A percentile compares a stretch with the other conserved stretches of the same genome.
These are phyloP conservation scores for Mariannaea sp. DNA, from an alignment of 2,329 filamentous ascomycete genomes.

Conservation along the genomic window DNA sequence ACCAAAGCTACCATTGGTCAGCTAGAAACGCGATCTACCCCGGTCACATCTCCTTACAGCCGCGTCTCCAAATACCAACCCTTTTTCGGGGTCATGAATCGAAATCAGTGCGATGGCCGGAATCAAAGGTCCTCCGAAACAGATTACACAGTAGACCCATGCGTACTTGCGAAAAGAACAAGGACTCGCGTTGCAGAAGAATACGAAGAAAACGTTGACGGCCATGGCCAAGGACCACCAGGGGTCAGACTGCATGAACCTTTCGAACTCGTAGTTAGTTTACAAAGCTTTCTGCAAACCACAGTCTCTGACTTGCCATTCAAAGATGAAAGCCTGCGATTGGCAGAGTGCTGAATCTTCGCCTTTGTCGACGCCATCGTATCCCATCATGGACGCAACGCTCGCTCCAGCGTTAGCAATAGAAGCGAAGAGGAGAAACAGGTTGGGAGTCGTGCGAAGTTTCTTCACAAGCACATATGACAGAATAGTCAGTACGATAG, in stretches of 20 bases:
- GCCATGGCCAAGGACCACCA: slow-evolving; percentile 84
- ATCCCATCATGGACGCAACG: slow-evolving; percentile 71
- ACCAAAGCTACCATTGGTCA: slow-evolving; percentile 57
- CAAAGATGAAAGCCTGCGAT: slow-evolving; percentile 63
- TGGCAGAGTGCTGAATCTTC: slow-evolving; percentile 63
- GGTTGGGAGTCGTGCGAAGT: slow-evolving; percentile 61
- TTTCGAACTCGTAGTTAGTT: slow-evolving; percentile 41
- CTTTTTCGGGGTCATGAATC: slow-evolving; percentile 47
- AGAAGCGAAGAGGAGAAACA: slow-evolving; percentile 49
- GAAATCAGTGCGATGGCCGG: slow-evolving; percentile 70
- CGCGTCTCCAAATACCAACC: slow-evolving; percentile 59
- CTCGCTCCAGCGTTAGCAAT: slow-evolving; percentile 57
- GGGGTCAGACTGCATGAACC: slow-evolving; percentile 77
- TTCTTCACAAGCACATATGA: slow-evolving; percentile 56
- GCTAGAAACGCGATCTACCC: not conserved
- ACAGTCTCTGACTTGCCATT: slow-evolving; percentile 58
- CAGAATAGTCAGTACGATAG: slow-evolving; percentile 54
- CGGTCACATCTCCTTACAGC: slow-evolving; percentile 47
- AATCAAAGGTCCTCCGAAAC: slow-evolving; percentile 72
- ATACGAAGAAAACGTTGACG: slow-evolving; percentile 75
- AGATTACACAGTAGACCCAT: slow-evolving; percentile 70
- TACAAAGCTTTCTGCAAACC: not conserved
- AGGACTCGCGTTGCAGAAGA: slow-evolving; percentile 60
- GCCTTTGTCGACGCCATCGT: slow-evolving; percentile 63
- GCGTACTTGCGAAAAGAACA: slow-evolving; percentile 71